Evolutionary conservation across 768 basidiomycete species (phyloP), one percentile per base, ranked within the genome.

Genomic region (Phanerodontia chrysosporium): DNA sequence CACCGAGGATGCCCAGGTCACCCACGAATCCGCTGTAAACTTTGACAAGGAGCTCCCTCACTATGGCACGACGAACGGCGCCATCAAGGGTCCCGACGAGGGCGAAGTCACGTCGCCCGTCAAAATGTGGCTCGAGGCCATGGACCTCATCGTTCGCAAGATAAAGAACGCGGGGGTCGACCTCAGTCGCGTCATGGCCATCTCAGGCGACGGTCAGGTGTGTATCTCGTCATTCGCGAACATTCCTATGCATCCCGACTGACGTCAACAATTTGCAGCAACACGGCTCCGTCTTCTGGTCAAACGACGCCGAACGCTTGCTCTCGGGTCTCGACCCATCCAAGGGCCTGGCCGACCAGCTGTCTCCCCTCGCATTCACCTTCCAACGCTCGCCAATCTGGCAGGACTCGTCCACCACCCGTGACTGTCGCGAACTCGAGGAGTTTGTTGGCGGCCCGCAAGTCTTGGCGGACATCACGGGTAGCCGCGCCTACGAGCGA

Each of bases 201-300:
- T 94, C 58, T 88, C 87, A 44, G 91, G 91, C 12, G 89, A 89
- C 18, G 90, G 85, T 12, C 90, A 92, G 78, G 89, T 89, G 64
- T 58, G 76, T 63, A 18, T 4, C 44, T 24, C 30, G 24, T 30
- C n/a, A 24, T 24, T 27, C 45, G 28, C 45, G 21, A 29, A 4
- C 1, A 60, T 46, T 57, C 28, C 46, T 18, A 18, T 7, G 39
- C 18, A 8, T 42, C 39, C 7, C 18, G 52, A 35, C 35, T 58
- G 21, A 44, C 28, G 24, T 46, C 14, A 49, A 25, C 49, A 54
- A 10, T 21, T 16, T 59, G 9, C 46, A 90, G 88, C 90, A 92
- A 89, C 92, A 93, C 69, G 90, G 90, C 22, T 90, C 89, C 3
- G 88, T 93, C 2, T 92, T 87, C 67, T 93, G 91, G 92, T 86